Evolutionary conservation across 176 grass and related monocot species (phyloP).

Genomic region (Elymus sibiricus): DNA sequence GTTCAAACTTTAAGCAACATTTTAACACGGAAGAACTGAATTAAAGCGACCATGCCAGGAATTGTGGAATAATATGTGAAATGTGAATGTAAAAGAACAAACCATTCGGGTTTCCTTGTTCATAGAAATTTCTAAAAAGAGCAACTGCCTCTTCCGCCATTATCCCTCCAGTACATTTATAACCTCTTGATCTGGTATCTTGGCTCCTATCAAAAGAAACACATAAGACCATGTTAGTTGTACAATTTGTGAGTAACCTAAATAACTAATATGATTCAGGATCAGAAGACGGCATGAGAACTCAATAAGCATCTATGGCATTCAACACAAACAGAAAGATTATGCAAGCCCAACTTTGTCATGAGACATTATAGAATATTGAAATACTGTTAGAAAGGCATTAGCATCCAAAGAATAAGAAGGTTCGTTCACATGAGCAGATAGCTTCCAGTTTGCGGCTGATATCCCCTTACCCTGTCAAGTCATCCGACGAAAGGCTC

Average conservation of each 20-base stretch:
- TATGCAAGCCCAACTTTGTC: background rate
- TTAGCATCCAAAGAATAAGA: background rate
- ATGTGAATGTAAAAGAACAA: background rate
- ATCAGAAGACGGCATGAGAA: background rate
- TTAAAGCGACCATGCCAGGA: background rate
- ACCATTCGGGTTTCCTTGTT: conserved; percentile 98
- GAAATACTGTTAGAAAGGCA: background rate
- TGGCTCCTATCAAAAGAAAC: conserved; percentile 32
- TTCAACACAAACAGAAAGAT: background rate
- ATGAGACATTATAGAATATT: background rate
- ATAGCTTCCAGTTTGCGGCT: background rate
- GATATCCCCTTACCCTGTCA: conserved; percentile 36
- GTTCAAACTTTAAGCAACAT: background rate
- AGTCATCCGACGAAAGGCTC: conserved; percentile 31
- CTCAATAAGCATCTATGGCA: conserved; percentile 1
- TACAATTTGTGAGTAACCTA: background rate
- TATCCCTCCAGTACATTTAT: conserved; percentile 69
- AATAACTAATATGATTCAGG: background rate
- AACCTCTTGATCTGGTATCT: conserved; percentile 48
- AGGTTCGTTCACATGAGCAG: background rate
- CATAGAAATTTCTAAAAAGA: conserved; percentile 85
- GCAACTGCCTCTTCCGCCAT: conserved; percentile 82
- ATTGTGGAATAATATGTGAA: background rate
- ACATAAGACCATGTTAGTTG: background rate
- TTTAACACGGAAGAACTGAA: background rate